These are phyloP conservation scores for Ambrosiella beaveri DNA, from an alignment of 2,329 filamentous ascomycete genomes.

Conservation along the genomic window DNA sequence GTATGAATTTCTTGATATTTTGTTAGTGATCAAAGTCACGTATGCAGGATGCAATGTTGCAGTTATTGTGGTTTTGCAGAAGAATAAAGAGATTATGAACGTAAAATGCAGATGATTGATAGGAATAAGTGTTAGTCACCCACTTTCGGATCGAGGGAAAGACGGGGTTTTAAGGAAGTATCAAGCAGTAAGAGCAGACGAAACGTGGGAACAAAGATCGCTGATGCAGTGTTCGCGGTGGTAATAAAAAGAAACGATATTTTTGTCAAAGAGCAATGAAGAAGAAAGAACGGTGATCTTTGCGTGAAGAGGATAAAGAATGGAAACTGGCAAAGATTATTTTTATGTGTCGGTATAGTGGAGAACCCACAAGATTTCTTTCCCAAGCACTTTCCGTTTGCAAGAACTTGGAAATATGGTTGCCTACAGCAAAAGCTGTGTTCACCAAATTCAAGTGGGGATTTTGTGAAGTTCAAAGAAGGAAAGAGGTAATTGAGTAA, in stretches of 20 bases:
- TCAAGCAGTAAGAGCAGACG: conserved; percentile 3
- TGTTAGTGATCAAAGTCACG: not conserved
- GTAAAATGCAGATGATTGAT: not conserved
- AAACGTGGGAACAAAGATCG: not conserved
- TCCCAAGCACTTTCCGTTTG: not conserved
- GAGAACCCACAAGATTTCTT: not conserved
- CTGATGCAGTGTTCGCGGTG: not conserved
- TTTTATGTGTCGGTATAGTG: not conserved
- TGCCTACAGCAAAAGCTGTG: not conserved
- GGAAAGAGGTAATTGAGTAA: not conserved
- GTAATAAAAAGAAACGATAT: conserved; percentile 1
- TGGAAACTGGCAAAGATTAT: not conserved
- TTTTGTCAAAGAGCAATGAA: conserved; percentile 1
- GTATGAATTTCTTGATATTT: not conserved
- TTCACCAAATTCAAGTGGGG: not conserved
- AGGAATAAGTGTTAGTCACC: not conserved
- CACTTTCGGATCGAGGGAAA: not conserved
- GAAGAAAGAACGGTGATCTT: conserved; percentile 4
- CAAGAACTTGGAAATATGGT: not conserved
- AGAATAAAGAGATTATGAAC: not conserved
- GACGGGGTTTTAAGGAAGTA: not conserved
- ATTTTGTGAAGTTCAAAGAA: not conserved
- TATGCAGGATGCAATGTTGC: not conserved
- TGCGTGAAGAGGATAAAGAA: not conserved
- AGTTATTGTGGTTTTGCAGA: not conserved